Evolutionary conservation across 768 basidiomycete genomes (phyloP).

Genomic region (Lactifluus volemus): DNA sequence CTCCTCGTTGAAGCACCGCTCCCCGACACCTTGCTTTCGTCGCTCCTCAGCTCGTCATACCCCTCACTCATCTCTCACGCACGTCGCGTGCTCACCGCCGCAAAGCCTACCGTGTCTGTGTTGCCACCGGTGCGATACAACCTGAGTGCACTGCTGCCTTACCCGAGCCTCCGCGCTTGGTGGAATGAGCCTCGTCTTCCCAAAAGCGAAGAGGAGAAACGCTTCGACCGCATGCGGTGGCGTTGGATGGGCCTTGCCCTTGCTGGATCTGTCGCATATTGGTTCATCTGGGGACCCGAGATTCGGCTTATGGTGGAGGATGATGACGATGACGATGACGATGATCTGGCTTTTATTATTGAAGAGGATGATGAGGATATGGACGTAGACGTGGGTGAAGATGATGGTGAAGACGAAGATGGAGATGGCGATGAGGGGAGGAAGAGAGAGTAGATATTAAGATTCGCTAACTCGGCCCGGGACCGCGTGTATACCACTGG

Average conservation of each 20-base stretch:
- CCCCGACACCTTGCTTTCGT: conserved; percentile 50
- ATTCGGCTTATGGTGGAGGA: not conserved
- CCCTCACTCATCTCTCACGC: conserved; percentile 53
- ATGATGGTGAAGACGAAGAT: not conserved
- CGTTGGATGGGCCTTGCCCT: conserved; percentile 42
- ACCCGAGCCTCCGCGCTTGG: conserved; percentile 25
- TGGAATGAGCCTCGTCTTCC: conserved; percentile 18
- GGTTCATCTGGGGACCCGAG: conserved; percentile 7
- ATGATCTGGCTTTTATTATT: conserved; percentile 2
- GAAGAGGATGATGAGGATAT: conserved; percentile 14
- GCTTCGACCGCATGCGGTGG: conserved; percentile 43
- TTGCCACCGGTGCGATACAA: conserved; percentile 29
- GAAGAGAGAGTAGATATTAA: not conserved
- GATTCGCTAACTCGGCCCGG: not conserved
- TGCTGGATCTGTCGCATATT: conserved; percentile 34
- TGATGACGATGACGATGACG: conserved; percentile 4
- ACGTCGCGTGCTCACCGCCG: conserved; percentile 34
- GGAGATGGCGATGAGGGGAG: not conserved
- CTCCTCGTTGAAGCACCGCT: conserved; percentile 50
- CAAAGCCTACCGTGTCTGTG: conserved; percentile 22
- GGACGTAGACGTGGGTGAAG: conserved; percentile 14
- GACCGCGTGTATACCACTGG: not conserved
- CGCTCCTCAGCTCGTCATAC: conserved; percentile 47
- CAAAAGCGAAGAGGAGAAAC: conserved; percentile 36
- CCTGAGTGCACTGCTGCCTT: conserved; percentile 24